Conservation (phyloP, 495 filamentous ascomycete genomes). For the Endocarpon pusillum region DNA sequence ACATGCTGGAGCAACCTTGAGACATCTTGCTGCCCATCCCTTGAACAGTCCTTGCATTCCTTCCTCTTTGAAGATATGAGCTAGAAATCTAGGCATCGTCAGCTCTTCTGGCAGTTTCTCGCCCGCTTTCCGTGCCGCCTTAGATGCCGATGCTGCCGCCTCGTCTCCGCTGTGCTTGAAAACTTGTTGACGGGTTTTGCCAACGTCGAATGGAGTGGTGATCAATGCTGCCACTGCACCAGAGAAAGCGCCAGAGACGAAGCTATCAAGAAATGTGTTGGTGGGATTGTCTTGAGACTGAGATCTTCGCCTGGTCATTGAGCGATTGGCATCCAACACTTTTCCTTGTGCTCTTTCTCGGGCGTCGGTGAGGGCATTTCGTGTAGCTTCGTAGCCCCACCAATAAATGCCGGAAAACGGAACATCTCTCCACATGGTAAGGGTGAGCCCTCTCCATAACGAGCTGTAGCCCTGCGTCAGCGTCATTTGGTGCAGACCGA, state of each 20-base stretch:
- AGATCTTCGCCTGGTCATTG: conserved; percentile 20
- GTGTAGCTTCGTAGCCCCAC: conserved; percentile 85
- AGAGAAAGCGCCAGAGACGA: conserved; percentile 65
- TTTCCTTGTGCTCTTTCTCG: conserved; percentile 32
- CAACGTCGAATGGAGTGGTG: conserved; percentile 93
- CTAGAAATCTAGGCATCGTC: conserved; percentile 60
- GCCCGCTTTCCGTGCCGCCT: conserved; percentile 5
- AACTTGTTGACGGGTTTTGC: conserved; percentile 87
- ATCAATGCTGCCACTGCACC: conserved; percentile 76
- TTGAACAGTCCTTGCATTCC: conserved; percentile 67
- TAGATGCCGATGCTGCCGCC: conserved; percentile 8
- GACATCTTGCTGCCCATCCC: conserved; percentile 75
- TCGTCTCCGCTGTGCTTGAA: conserved; percentile 37
- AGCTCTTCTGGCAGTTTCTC: conserved; percentile 44
- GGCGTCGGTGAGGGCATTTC: conserved; percentile 42
- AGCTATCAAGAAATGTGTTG: conserved; percentile 69
- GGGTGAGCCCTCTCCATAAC: conserved; percentile 80
- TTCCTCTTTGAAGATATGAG: conserved; percentile 76
- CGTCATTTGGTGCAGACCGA: conserved; percentile 66
- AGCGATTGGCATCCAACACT: conserved; percentile 7
- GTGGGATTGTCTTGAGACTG: conserved; percentile 29
- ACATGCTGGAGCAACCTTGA: conserved; percentile 92
- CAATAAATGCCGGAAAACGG: conserved; percentile 96
- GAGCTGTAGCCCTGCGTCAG: conserved; percentile 53
- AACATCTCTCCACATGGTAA: conserved; percentile 93